phyloP scores from a whole-genome alignment of 345 rosid genomes.

The Hypericum androsaemum region DNA sequence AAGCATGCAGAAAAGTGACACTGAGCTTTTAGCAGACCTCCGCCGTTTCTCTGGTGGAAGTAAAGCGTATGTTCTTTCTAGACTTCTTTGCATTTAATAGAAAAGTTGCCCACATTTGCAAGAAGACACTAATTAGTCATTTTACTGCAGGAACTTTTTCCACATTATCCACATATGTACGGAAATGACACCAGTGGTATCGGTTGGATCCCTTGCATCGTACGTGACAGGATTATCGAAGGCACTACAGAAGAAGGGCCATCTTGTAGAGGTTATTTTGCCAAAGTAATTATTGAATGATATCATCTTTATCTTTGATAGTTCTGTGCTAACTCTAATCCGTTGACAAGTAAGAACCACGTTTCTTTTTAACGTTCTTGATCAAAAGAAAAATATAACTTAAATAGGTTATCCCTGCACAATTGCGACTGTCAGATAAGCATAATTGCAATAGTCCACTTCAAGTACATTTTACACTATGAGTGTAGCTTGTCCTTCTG shows the following conservation, averaged over 20 bases:
- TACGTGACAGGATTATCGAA: constrained; percentile 51
- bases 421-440: constrained; percentile 3
- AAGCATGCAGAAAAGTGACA: constrained; percentile 39
- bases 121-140: constrained; percentile 2
- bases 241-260: constrained; percentile 61
- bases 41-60: constrained; percentile 33
- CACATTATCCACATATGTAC: constrained; percentile 77
- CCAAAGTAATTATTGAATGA: constrained; percentile 47
- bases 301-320: constrained; percentile 6
- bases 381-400: too few species aligned
- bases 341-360: background rate
- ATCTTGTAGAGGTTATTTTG: constrained; percentile 71
- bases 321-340: background rate
- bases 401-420: background rate
- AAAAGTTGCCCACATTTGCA: too few species aligned
- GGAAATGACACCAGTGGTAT: constrained; percentile 72
- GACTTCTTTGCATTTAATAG: too few species aligned
- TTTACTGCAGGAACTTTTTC: constrained; percentile 45
- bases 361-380: background rate
- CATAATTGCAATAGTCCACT: constrained; percentile 7
- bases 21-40: constrained; percentile 51
- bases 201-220: constrained; percentile 60
- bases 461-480: too few species aligned
- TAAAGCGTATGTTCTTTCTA: constrained; percentile 29
- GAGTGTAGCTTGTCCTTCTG: too few species aligned